These are phyloP conservation scores for Dipteronia dyeriana DNA, from an alignment of 345 rosid genomes.

Conservation along the genomic window DNA sequence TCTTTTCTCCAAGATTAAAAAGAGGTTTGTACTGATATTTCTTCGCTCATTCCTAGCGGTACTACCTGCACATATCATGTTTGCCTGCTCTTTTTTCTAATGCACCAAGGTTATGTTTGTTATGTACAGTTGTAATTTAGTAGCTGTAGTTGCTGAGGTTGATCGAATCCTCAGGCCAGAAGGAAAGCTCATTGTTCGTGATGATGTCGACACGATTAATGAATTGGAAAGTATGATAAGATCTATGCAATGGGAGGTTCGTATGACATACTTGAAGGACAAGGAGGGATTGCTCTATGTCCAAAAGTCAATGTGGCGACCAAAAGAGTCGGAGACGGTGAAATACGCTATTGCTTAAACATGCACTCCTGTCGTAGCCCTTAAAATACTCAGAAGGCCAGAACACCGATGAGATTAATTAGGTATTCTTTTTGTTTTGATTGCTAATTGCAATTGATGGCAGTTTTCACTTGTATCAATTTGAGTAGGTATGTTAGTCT, in stretches of 20 bases:
- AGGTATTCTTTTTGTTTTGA: slow-evolving; percentile 28
- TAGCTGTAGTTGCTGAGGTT: slow-evolving; percentile 77
- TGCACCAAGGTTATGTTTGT: neutral
- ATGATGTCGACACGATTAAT: slow-evolving; percentile 56
- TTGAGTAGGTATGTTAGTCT: slow-evolving; percentile 19
- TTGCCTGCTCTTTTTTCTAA: neutral
- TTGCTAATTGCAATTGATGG: slow-evolving; percentile 26
- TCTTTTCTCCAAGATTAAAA: slow-evolving; percentile 80
- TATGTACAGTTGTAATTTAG: slow-evolving; percentile 62
- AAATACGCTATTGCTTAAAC: slow-evolving; percentile 59
- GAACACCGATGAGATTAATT: slow-evolving; percentile 22
- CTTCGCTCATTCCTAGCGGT: neutral
- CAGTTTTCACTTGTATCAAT: slow-evolving; percentile 14
- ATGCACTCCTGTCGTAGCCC: neutral
- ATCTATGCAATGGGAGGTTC: slow-evolving; percentile 83
- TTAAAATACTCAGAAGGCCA: slow-evolving; percentile 13
- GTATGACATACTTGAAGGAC: slow-evolving; percentile 72
- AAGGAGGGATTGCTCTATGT: slow-evolving; percentile 84
- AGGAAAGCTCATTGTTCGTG: slow-evolving; percentile 83
- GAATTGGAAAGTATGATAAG: slow-evolving; percentile 59
- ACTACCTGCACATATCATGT: neutral
- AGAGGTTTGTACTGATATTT: slow-evolving; percentile 44
- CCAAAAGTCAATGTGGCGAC: slow-evolving; percentile 86
- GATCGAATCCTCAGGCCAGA: slow-evolving; percentile 87
- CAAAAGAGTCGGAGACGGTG: slow-evolving; percentile 58